Percentiles rank a stretch among this genome's conserved stretches.
Conservation (phyloP, 805 yeast genomes). For the Nakazawaea molendinolei region DNA sequence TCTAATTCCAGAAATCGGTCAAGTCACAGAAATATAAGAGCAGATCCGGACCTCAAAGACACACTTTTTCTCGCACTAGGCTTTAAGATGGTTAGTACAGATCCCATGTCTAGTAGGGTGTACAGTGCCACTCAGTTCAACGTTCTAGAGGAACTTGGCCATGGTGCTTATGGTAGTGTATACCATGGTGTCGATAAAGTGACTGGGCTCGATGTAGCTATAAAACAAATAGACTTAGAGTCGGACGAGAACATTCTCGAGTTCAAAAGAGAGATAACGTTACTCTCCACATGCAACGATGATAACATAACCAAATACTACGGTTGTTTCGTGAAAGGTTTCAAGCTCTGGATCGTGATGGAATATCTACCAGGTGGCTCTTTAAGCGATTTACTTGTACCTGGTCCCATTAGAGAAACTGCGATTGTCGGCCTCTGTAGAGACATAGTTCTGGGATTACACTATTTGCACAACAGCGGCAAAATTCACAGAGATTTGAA, state of each 20-base stretch:
- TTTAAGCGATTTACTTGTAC: slow-evolving; percentile 53
- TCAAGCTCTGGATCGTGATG: slow-evolving; percentile 75
- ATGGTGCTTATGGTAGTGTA: slow-evolving; percentile 77
- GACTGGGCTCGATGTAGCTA: slow-evolving; percentile 41
- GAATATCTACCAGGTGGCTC: slow-evolving; percentile 79
- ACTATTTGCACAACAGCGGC: slow-evolving; percentile 61
- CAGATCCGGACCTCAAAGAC: no score
- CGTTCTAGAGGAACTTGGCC: slow-evolving; percentile 52
- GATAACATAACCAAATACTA: slow-evolving; percentile 58
- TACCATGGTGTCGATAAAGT: slow-evolving; percentile 50
- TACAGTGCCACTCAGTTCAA: slow-evolving; percentile 37
- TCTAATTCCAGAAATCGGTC: no score
- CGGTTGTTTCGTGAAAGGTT: slow-evolving; percentile 66
- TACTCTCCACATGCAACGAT: slow-evolving; percentile 59
- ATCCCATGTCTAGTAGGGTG: slow-evolving; percentile 4
- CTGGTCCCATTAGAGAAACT: slow-evolving; percentile 54
- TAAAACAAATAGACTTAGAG: slow-evolving; percentile 68
- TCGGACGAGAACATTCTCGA: slow-evolving; percentile 64
- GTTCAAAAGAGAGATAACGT: slow-evolving; percentile 64
- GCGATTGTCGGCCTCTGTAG: slow-evolving; percentile 46
- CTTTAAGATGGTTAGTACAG: no score
- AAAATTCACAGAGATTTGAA: slow-evolving; percentile 90
- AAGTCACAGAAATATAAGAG: no score
- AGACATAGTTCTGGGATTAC: slow-evolving; percentile 53
- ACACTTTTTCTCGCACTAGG: no score